phyloP scores from a whole-genome alignment of 2,329 filamentous ascomycete species.

The Ilyonectria destructans region DNA sequence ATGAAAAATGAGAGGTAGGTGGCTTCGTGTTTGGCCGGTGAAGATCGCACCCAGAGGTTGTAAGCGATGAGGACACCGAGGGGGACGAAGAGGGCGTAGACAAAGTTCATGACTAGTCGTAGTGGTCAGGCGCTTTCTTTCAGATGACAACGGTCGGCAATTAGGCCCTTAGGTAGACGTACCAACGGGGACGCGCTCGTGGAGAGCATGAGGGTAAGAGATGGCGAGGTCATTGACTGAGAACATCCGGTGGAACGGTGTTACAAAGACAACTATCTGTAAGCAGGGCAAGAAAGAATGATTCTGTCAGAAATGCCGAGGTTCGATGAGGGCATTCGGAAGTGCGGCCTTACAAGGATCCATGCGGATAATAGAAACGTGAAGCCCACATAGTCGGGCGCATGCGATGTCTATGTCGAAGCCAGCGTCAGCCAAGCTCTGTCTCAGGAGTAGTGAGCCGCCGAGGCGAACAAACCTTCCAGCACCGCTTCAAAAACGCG shows the following conservation, averaged over 20 bases:
- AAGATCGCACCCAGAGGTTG: conserved; percentile 74
- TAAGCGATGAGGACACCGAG: conserved; percentile 77
- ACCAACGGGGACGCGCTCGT: conserved; percentile 88
- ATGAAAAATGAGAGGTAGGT: conserved; percentile 87
- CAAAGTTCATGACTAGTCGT: conserved; percentile 77
- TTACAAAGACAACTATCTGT: conserved; percentile 63
- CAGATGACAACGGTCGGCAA: not conserved
- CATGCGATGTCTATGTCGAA: conserved; percentile 79
- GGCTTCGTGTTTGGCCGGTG: conserved; percentile 86
- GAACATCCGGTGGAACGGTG: conserved; percentile 97
- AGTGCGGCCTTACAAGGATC: conserved; percentile 65
- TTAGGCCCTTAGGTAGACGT: conserved; percentile 53
- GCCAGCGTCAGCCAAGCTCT: conserved; percentile 15
- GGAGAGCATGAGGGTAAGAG: conserved; percentile 87
- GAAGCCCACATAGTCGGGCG: conserved; percentile 89
- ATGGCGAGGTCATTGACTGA: conserved; percentile 88
- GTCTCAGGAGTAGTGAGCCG: not conserved
- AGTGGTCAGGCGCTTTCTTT: not conserved
- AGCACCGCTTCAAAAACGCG: conserved; percentile 60
- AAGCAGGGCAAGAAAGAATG: conserved; percentile 14
- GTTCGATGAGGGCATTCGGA: conserved; percentile 13
- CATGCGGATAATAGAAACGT: conserved; percentile 79
- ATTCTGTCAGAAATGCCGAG: conserved; percentile 14
- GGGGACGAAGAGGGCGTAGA: conserved; percentile 84
- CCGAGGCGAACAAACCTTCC: conserved; percentile 58